phyloP scores from a whole-genome alignment of 1,284 basidiomycete species.

The Trichosporon asahii region DNA sequence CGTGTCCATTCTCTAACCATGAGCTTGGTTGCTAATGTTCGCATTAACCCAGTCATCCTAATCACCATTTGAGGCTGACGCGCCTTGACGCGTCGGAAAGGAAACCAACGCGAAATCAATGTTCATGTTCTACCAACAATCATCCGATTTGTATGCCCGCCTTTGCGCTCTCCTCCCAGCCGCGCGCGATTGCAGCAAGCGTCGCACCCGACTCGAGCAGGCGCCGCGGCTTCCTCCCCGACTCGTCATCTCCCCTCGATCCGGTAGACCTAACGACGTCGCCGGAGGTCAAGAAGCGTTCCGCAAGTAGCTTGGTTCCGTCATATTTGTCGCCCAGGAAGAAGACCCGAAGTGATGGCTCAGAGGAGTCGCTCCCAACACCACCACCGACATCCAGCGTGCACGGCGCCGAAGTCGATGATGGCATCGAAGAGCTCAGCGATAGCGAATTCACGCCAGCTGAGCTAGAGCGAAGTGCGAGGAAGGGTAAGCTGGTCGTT shows the following conservation, averaged over 20 bases:
- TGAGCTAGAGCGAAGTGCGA: slow-evolving; percentile 9
- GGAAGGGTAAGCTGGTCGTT: not conserved
- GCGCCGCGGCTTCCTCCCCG: slow-evolving; percentile 3
- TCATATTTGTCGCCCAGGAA: not conserved
- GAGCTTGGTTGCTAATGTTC: not conserved
- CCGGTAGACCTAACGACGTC: not conserved
- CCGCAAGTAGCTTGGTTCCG: not conserved
- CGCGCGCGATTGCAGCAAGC: not conserved
- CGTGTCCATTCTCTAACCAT: not conserved
- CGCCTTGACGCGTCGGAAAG: not conserved
- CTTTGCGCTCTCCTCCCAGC: not conserved
- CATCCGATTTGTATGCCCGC: not conserved
- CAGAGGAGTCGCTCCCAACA: slow-evolving; percentile 3
- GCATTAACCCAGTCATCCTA: not conserved
- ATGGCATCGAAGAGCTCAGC: slow-evolving; percentile 17
- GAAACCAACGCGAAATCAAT: slow-evolving; percentile 1
- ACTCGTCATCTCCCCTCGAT: not conserved
- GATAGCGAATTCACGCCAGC: slow-evolving; percentile 15
- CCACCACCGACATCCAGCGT: not conserved
- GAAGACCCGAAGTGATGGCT: not conserved
- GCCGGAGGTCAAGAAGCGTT: not conserved
- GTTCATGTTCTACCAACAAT: not conserved
- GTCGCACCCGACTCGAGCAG: not conserved
- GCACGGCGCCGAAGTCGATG: slow-evolving; percentile 11
- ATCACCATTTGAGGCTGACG: not conserved